Evolutionary conservation across 208 protist species (phyloP), one percentile per base, ranked within the genome.

Genomic region (Wallacemonas collosoma): DNA sequence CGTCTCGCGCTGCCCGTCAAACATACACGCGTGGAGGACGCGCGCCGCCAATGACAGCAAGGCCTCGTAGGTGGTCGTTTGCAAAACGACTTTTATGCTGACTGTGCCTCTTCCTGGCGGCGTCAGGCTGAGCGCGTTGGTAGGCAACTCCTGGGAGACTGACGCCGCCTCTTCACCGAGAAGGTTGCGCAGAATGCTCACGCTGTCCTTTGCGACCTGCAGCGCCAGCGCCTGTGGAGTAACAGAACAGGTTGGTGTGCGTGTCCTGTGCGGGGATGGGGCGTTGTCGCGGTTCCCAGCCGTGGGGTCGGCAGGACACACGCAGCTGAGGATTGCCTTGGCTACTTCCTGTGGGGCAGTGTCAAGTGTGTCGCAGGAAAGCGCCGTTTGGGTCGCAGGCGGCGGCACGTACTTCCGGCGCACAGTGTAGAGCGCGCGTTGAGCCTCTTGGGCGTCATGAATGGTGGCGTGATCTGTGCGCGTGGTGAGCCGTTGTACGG

Each of bases 371-470:
- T 87, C 77, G 14, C 75, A 60, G 4, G 56, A 40, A 1, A 83
- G 36, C 56, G 56, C 71, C 8, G 26, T 40, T 63, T 91, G 87
- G 66, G 74, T 67, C 39, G 54, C 47, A 2, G 67, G 47, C 14
- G 85, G 72, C n/a, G 87, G 78, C 44, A 77, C 75, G 77, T 93
- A 91, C 50, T 78, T 82, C 44, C 76, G 84, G 12, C 68, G 60
- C 63, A 95, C 81, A n/a, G 55, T 70, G 63, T 90, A 92, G 26
- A 93, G 65, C n/a, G 86, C 90, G 44, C 79, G 77, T 71, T 95
- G 88, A 1, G 86, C 88, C 62, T 90, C 81, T 2, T 73, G 77
- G 5, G 70, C 68, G 48, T 68, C 73, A 56, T 62, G 74, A 43
- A 95, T 65, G 43, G 82, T 63, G 26, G 80, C 79, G 68, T 95